phyloP scores from a whole-genome alignment of 306 rosid genomes.

The Fragaria ananassa region DNA sequence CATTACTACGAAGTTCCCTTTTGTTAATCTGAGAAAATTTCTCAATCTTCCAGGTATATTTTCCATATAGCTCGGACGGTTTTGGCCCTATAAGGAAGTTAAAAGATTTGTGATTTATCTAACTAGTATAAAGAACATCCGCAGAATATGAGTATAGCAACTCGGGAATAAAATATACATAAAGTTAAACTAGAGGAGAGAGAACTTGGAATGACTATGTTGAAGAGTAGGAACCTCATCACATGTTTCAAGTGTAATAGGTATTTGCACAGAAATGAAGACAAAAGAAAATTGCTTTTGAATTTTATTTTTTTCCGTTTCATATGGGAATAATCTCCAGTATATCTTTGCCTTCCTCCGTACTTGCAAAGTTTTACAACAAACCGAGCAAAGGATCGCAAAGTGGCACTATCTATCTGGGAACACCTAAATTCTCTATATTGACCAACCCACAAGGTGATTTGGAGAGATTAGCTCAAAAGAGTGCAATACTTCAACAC shows the following conservation, averaged over 20 bases:
- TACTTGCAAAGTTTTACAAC: not conserved
- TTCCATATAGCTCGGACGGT: slow-evolving; percentile 84
- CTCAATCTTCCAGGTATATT: slow-evolving; percentile 95
- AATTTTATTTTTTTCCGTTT: not conserved
- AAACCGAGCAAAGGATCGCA: not conserved
- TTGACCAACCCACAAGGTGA: not conserved
- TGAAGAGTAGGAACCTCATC: not conserved
- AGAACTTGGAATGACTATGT: not conserved
- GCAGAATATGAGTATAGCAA: not conserved
- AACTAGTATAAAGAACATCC: slow-evolving; percentile 3
- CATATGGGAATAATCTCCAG: not conserved
- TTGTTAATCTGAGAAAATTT: slow-evolving; percentile 94
- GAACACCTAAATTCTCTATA: not conserved
- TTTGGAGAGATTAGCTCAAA: not conserved
- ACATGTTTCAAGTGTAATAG: slow-evolving; percentile 1
- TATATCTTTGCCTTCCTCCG: not conserved
- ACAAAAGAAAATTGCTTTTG: not conserved
- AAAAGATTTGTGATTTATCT: slow-evolving; percentile 17
- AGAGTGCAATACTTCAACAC: not conserved
- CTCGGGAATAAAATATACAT: not conserved
- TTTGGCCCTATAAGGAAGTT: slow-evolving; percentile 60
- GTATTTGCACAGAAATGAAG: not conserved
- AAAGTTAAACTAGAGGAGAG: not conserved
- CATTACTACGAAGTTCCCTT: slow-evolving; percentile 94
- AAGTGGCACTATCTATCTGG: not conserved